These are phyloP conservation scores for Wickerhamiella alocasiicola DNA, from an alignment of 805 yeast species.

Conservation along the genomic window DNA sequence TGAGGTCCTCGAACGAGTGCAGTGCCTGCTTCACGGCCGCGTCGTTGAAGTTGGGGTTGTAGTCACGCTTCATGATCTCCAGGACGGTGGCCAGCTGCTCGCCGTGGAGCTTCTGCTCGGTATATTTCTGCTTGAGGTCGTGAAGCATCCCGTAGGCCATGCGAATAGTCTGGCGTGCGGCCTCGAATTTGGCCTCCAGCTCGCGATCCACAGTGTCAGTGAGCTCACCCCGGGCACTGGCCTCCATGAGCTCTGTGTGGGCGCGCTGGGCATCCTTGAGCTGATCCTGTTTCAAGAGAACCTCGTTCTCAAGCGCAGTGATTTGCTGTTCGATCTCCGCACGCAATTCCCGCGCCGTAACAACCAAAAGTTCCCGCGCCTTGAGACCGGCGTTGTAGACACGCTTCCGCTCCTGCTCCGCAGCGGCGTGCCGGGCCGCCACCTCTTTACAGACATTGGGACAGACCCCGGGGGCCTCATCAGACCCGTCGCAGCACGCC, in stretches of 20 bases:
- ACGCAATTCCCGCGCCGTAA: conserved; percentile 18
- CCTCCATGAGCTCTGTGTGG: conserved; percentile 8
- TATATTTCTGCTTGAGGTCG: conserved; percentile 8
- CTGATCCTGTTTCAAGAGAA: conserved; percentile 9
- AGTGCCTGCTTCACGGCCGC: conserved; percentile 71
- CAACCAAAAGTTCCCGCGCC: conserved; percentile 26
- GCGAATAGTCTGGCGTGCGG: conserved; percentile 9
- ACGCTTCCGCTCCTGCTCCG: conserved; percentile 17
- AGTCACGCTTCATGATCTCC: conserved; percentile 39
- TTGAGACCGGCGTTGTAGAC: conserved; percentile 28
- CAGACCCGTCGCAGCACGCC: conserved; percentile 88
- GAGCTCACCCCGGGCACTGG: background rate
- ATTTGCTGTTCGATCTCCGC: background rate
- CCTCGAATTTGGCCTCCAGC: conserved; percentile 13
- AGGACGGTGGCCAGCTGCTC: conserved; percentile 30
- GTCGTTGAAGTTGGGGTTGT: conserved; percentile 77
- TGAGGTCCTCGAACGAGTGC: conserved; percentile 27
- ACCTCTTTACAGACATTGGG: conserved; percentile 44
- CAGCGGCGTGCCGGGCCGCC: conserved; percentile 29
- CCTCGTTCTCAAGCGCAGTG: conserved; percentile 7
- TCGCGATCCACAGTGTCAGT: conserved; percentile 16
- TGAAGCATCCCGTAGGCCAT: conserved; percentile 8
- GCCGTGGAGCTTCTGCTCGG: conserved; percentile 1
- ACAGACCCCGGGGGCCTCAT: conserved; percentile 50
- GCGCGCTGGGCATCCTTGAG: conserved; percentile 23